Percentiles rank a stretch among this genome's conserved stretches.
phyloP scores from a whole-genome alignment of 2,329 filamentous ascomycete species.

The Arachnomyces sp. region DNA sequence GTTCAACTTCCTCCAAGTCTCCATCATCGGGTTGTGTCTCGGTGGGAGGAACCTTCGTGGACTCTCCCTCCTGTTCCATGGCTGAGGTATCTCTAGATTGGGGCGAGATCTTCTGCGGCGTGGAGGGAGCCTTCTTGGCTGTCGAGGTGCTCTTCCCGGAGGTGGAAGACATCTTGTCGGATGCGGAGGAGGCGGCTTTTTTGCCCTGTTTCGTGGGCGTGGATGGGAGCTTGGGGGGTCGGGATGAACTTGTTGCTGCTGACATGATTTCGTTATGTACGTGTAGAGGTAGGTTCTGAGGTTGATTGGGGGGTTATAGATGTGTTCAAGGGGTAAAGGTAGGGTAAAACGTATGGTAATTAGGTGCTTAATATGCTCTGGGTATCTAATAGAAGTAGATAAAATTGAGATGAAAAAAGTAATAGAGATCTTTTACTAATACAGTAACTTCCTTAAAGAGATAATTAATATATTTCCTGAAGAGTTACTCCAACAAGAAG shows the following conservation, averaged over 20 bases:
- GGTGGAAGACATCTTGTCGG: slow-evolving; percentile 16
- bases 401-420: background rate
- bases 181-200: slow-evolving; percentile 15
- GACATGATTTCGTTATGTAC: slow-evolving; percentile 19
- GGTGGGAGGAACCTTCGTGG: slow-evolving; percentile 9
- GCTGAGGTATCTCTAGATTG: slow-evolving; percentile 7
- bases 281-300: slow-evolving; percentile 2
- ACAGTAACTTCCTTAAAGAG: no score
- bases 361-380: no score
- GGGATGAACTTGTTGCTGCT: slow-evolving; percentile 16
- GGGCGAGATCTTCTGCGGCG: slow-evolving; percentile 6
- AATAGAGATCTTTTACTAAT: no score
- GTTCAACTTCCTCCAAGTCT: slow-evolving; percentile 11
- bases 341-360: no score
- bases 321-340: no score
- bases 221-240: slow-evolving; percentile 11
- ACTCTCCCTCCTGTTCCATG: slow-evolving; percentile 10
- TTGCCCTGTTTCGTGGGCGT: slow-evolving; percentile 20
- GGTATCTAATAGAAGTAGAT: no score
- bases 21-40: slow-evolving; percentile 12
- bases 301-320: no score
- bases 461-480: background rate
- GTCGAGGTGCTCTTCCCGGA: slow-evolving; percentile 8
- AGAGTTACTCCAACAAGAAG: background rate
- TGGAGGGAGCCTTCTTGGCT: slow-evolving; percentile 13